Conservation (phyloP, 257 asterid genomes). For the Osmanthus fragrans region DNA sequence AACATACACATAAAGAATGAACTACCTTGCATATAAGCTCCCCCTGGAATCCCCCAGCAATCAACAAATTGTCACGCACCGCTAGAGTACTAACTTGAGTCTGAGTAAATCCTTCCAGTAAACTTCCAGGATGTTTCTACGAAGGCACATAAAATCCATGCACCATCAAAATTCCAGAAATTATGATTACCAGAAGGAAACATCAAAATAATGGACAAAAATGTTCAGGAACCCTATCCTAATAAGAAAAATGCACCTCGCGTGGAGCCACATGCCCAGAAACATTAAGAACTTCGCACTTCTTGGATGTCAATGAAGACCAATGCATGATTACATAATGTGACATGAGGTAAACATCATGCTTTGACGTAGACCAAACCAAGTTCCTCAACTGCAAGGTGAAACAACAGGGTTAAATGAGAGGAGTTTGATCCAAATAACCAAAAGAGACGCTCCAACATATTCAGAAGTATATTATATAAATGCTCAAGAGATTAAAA, state of each 20-base stretch:
- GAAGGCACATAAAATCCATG: slow-evolving; percentile 8
- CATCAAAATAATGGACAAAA: slow-evolving; percentile 1
- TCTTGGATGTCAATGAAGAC: slow-evolving; percentile 58
- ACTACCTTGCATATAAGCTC: slow-evolving; percentile 66
- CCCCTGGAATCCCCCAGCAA: slow-evolving; percentile 67
- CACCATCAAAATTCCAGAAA: background rate
- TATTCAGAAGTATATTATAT: background rate
- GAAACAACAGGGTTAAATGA: background rate
- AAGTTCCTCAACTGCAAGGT: slow-evolving; percentile 59
- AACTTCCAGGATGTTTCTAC: slow-evolving; percentile 60
- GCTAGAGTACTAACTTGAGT: slow-evolving; percentile 65
- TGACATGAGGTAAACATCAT: slow-evolving; percentile 68
- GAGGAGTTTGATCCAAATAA: background rate
- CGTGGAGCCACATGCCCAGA: slow-evolving; percentile 63
- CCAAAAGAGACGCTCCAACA: background rate
- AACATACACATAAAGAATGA: background rate
- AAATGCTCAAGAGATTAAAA: background rate
- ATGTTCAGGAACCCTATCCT: slow-evolving; percentile 5
- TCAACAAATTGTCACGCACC: slow-evolving; percentile 50
- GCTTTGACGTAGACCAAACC: slow-evolving; percentile 69
- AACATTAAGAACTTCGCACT: slow-evolving; percentile 61
- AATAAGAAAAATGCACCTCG: slow-evolving; percentile 38
- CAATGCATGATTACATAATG: slow-evolving; percentile 58
- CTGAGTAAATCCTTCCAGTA: slow-evolving; percentile 59
- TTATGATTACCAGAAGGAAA: background rate